phyloP scores from a whole-genome alignment of 192 early-diverging fungal species.

The Geranomyces michiganensis region DNA sequence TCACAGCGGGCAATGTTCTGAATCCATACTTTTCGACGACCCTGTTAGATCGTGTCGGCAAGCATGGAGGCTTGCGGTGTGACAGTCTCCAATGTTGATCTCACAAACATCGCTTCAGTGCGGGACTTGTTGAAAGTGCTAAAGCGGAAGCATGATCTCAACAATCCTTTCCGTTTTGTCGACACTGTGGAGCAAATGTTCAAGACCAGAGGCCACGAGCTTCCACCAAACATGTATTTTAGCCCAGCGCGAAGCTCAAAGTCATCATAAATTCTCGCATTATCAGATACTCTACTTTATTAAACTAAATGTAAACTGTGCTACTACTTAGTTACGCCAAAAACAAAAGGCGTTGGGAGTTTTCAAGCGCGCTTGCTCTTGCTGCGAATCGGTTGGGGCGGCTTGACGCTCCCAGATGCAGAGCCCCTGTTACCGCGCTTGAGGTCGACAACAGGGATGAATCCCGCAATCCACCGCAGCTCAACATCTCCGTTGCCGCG shows the following conservation, averaged over 20 bases:
- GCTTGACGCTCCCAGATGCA: too few relatives aligned
- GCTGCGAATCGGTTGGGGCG: too few relatives aligned
- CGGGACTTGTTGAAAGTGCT: conserved; percentile 19
- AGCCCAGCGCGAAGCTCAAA: background rate
- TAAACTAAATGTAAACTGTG: too few relatives aligned
- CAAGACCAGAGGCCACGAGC: background rate
- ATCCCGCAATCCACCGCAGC: too few relatives aligned
- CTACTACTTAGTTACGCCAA: too few relatives aligned
- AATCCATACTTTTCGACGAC: background rate
- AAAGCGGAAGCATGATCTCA: background rate
- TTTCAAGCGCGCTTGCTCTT: too few relatives aligned
- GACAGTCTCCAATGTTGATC: conserved; percentile 14
- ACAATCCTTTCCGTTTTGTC: conserved; percentile 21
- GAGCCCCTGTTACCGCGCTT: too few relatives aligned
- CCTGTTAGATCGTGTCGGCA: conserved; percentile 8
- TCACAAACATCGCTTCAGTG: conserved; percentile 21
- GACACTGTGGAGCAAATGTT: conserved; percentile 32
- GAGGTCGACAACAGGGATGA: too few relatives aligned
- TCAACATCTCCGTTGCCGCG: too few relatives aligned
- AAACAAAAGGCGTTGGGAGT: too few relatives aligned
- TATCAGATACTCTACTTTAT: too few relatives aligned
- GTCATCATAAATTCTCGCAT: background rate
- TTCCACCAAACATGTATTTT: conserved; percentile 28
- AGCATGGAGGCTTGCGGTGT: conserved; percentile 20
- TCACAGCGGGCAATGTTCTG: too few relatives aligned